Evolutionary conservation across 495 filamentous ascomycete species (phyloP), one percentile per base, ranked within the genome.

Genomic region (Xylaria cubensis): DNA sequence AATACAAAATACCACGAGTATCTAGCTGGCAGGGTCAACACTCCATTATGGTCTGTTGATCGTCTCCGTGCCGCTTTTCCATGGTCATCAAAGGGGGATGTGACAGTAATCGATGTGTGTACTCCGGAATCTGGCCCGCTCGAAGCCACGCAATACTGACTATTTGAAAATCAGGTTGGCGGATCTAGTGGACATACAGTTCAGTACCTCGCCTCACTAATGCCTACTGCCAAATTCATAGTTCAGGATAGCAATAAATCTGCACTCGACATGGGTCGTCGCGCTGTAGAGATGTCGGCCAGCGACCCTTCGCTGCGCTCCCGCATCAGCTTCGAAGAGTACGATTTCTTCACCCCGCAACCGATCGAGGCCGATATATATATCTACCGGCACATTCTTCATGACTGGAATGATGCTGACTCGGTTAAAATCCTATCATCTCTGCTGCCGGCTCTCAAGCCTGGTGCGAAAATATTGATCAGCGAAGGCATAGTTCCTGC

Each of bases 101-200:
- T 72, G 19, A 75, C 71, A 32, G 58, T 79, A 9, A 71, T 80
- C 15, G 78, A 78, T 73, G 78, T 77, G 65, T n/a, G 56, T 55
- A 51, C 50, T 51, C 50, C 3, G 2, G 68, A 64, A 73, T 70
- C 48, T 62, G 15, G 4, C 17, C 1, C 24, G 13, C 4, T 59
- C 17, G 4, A 39, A 61, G 32, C 17, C 9, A 8, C 32, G 10
- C 15, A n/a, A n/a, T 5, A 21, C 32, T 61, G 32, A 61, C 56
- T 3, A 61, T 36, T 17, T 39, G 13, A 9, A 39, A 6, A 21
- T 46, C 67, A 83, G 72, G 70, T 83, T 21, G 84, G 84, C n/a
- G 84, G 84, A n/a, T 83, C 82, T 3, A 77, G 73, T n/a, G 84
- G 84, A 21, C 81, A 83, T 72, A 78, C 81, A 39, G 74, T 77